Base-by-base conservation (phyloP, 371 early-diverging fungal genomes). In the Apophysomyces trapeziformis region DNA sequence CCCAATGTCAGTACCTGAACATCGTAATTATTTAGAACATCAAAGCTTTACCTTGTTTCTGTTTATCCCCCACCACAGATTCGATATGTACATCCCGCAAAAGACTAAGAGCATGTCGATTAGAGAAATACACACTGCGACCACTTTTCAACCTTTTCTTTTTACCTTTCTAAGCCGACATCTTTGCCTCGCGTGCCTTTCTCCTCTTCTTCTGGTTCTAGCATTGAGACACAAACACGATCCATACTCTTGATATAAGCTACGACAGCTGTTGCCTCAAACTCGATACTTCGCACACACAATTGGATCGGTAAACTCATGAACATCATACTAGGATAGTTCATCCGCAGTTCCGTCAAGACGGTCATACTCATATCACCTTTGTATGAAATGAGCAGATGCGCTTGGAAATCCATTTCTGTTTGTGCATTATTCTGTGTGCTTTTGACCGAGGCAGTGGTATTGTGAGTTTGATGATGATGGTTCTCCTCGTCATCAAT, bases 291-390 rank as follows among this genome's bases (percentile, higher is more conserved):
- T 0, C 92, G 91, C 36, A 97, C 87, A 13, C 88, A 86, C 45
- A 96, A 72, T 8, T 91, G 85, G 43, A 98, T 89, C 0, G 98
- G 98, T 18, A 98, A 77, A 5, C 93, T 89, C 87, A 95, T 89
- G 72, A 98, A 96, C 64, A 89, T 90, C 66, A 93, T 87, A 8
- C 95, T 93, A 4, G 96, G 96, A 67, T 96, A 95, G 74, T 96
- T 95, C 73, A 98, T 89, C 45, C 93, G 87, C 61, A 98, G 73
- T 72, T 94, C 94, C 0, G 95, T 96, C 54, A 87, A 69, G 9
- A 98, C 74, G n/a, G 92, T 88, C 78, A 95, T 80, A 13, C 88
- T 81, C 89, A 94, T 89, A 72, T 94, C 89, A 2, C 97, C 96
- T 57, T 89, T 87, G 71, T 96, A 96, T 4, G 85, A 81, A 1